Evolutionary conservation across 352 stramenopile species (phyloP).

Genomic region (Globisporangium polare): DNA sequence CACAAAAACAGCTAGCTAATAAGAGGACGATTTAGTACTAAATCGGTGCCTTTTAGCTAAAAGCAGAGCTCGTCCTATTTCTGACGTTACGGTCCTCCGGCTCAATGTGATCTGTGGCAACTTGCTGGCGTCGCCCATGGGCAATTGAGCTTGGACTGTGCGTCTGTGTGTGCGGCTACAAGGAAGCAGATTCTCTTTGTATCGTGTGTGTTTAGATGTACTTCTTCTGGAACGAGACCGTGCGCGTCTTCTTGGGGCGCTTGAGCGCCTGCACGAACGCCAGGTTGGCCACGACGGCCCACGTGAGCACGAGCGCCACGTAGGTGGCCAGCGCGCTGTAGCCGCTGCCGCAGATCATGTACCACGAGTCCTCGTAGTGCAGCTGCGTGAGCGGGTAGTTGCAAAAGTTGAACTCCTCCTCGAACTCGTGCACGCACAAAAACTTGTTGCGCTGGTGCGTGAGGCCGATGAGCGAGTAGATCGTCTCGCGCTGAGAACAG

Average conservation of each 20-base stretch:
- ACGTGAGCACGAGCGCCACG: slow-evolving; percentile 38
- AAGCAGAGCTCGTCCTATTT: too few relatives aligned
- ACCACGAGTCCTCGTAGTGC: slow-evolving; percentile 71
- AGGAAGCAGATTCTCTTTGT: neutral
- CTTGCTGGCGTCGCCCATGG: too few relatives aligned
- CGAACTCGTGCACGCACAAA: slow-evolving; percentile 71
- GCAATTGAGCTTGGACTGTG: too few relatives aligned
- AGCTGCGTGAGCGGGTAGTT: slow-evolving; percentile 76
- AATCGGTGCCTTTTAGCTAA: too few relatives aligned
- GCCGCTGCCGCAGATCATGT: slow-evolving; percentile 79
- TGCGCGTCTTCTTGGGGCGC: slow-evolving; percentile 50
- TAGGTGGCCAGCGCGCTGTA: slow-evolving; percentile 60
- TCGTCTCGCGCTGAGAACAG: slow-evolving; percentile 53
- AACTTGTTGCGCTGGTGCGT: slow-evolving; percentile 56
- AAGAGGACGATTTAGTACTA: too few relatives aligned
- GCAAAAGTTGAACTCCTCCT: slow-evolving; percentile 84
- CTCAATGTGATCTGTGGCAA: too few relatives aligned
- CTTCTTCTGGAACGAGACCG: slow-evolving; percentile 56
- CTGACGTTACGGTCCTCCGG: too few relatives aligned
- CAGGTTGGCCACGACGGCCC: slow-evolving; percentile 12
- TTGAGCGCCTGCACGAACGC: slow-evolving; percentile 69
- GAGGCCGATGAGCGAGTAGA: slow-evolving; percentile 60
- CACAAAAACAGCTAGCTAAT: too few relatives aligned
- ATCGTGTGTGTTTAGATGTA: slow-evolving; percentile 16
- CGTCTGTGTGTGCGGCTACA: too few relatives aligned